A percentile compares a stretch with the other conserved stretches of the same genome.
phyloP scores from a whole-genome alignment of 352 stramenopile genomes.

The Peronosclerospora sorghi region DNA sequence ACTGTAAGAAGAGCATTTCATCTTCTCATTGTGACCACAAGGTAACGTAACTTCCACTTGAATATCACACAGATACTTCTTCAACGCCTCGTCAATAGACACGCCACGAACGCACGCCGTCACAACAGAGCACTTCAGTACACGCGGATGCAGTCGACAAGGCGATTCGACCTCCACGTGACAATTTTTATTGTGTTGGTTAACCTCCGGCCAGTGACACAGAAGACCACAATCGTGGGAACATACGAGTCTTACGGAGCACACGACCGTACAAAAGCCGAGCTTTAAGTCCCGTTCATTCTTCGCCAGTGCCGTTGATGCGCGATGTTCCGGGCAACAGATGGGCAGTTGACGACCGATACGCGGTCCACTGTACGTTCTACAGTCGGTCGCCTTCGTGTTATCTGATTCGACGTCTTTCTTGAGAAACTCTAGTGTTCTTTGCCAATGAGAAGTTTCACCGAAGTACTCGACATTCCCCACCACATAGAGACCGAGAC shows the following conservation, averaged over 20 bases:
- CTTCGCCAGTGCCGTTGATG: conserved; percentile 22
- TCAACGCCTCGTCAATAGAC: conserved; percentile 32
- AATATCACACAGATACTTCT: conserved; percentile 43
- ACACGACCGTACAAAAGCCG: conserved; percentile 70
- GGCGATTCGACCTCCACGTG: conserved; percentile 46
- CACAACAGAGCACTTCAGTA: conserved; percentile 43
- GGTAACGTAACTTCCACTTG: conserved; percentile 45
- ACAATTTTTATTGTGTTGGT: conserved; percentile 51
- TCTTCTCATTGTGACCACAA: conserved; percentile 45
- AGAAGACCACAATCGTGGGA: conserved; percentile 51
- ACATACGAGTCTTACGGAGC: conserved; percentile 39
- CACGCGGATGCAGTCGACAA: conserved; percentile 39
- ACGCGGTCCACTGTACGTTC: conserved; percentile 26
- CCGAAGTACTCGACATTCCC: conserved; percentile 78
- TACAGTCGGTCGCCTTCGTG: conserved; percentile 12
- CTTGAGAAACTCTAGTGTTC: conserved; percentile 49
- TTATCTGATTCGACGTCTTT: conserved; percentile 34
- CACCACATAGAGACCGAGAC: conserved; percentile 79
- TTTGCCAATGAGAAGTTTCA: conserved; percentile 62
- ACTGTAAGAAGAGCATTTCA: conserved; percentile 36
- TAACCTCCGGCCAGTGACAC: conserved; percentile 58
- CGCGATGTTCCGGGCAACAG: conserved; percentile 67
- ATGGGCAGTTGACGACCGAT: conserved; percentile 55
- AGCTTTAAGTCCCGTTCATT: conserved; percentile 40
- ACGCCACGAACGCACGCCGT: conserved; percentile 10